Evolutionary conservation across 768 basidiomycete species (phyloP).

Genomic region (Melanogaster broomeanus): DNA sequence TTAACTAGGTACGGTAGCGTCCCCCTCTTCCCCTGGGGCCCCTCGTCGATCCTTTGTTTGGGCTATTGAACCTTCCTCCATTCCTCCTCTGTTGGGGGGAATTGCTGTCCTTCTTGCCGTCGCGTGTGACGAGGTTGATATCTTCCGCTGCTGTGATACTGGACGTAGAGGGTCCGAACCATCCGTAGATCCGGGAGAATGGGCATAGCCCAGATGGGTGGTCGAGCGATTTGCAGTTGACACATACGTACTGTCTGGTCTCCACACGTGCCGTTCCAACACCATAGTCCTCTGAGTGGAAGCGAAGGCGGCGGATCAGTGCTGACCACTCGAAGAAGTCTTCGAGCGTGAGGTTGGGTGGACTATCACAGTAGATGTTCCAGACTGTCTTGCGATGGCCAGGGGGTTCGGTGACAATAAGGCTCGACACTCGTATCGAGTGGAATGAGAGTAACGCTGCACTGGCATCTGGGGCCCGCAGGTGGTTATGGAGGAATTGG

Average conservation of each 20-base stretch:
- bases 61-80: too few species aligned
- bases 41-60: too few species aligned
- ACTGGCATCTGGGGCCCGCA: background rate
- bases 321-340: background rate
- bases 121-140: background rate
- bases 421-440: background rate
- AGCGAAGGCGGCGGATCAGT: background rate
- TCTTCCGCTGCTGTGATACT: background rate
- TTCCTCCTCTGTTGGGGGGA: background rate
- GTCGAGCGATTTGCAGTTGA: background rate
- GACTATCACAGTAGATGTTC: background rate
- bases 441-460: background rate
- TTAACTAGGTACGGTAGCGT: too few species aligned
- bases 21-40: too few species aligned
- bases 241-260: background rate
- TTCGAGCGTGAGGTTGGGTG: background rate
- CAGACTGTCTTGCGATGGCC: background rate
- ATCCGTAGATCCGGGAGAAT: background rate
- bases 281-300: background rate
- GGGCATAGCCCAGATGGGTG: conserved; percentile 1
- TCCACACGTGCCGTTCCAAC: background rate
- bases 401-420: background rate
- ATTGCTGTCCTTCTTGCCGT: background rate
- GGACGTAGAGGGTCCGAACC: conserved; percentile 1
- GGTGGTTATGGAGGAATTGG: background rate